Conservation (phyloP, 139 green algal genomes). For the Chlorella vulgaris region DNA sequence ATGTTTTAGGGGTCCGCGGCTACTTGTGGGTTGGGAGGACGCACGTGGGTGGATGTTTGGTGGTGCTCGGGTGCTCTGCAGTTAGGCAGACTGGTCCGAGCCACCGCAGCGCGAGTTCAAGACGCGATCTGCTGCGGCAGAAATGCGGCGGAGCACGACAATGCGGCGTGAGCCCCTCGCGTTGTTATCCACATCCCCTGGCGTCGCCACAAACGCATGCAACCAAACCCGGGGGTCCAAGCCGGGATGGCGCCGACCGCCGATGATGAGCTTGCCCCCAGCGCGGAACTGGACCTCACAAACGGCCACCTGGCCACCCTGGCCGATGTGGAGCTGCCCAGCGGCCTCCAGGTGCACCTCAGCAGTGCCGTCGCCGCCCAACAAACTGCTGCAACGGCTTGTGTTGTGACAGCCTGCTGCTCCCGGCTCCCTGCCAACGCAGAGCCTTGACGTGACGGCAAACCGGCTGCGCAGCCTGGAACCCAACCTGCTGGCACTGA, state of each 20-base stretch:
- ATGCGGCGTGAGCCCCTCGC: too few species aligned
- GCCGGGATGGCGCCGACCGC: background rate
- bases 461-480: constrained; percentile 83
- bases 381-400: background rate
- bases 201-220: too few species aligned
- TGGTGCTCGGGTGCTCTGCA: too few species aligned
- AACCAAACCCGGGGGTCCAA: too few species aligned
- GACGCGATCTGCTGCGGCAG: too few species aligned
- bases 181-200: too few species aligned
- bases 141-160: too few species aligned
- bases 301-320: constrained; percentile 74
- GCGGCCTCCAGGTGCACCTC: constrained; percentile 49
- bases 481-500: constrained; percentile 66
- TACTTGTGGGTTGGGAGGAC: too few species aligned
- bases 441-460: constrained; percentile 83
- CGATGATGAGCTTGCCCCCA: background rate
- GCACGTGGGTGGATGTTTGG: too few species aligned
- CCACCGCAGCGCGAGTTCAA: too few species aligned
- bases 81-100: too few species aligned
- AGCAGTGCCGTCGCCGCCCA: background rate
- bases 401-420: too few species aligned
- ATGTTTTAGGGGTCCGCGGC: background rate
- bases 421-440: background rate
- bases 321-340: constrained; percentile 50
- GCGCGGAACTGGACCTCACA: constrained; percentile 72